Evolutionary conservation across 352 stramenopile genomes (phyloP), one percentile per base, ranked within the genome.

Genomic region (Phytophthora nicotianae): DNA sequence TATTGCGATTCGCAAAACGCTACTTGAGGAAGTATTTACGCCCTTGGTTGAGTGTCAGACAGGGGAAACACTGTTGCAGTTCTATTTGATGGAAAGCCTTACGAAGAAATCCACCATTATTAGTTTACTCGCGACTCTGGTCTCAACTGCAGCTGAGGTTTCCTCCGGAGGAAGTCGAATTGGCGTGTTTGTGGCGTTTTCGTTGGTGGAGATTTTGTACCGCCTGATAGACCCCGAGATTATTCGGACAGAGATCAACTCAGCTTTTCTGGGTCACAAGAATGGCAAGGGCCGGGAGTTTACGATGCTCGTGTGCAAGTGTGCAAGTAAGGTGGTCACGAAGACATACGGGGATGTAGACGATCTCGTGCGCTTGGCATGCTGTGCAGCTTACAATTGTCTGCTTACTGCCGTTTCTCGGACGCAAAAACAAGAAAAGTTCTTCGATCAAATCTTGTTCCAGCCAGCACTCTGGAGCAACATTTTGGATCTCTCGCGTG

Each of bases 341-440:
- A 88, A 84, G 48, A 48, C 62, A 10, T 74, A 86, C 24, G 64
- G 58, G 21, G 55, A 74, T 7, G 17, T 70, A 26, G 75, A 59
- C 23, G 77, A 86, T 13, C 70, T 69, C 7, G 62, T 65, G 10
- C 72, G 76, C 5, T 80, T 89, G 49, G 43, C 71, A 26, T 89
- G 76, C 43, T 87, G 74, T 51, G 77, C 82, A 48, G 86, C 86
- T 19, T 95, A 93, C 50, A 79, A 72, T 26, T 95, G 86, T 61
- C 59, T 95, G 14, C 68, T 93, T 11, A 89, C 77, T 2, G 86
- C 84, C 3, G 83, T 95, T 20, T 89, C 84, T 1, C 79, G 80
- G 27, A 93, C 86, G 6, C 86, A 95, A 67, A 95, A 91, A 21
- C 82, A 93, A 41, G 84, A 95, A 41, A 95, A 95, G 50, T 89